These are phyloP conservation scores for Suhomyces sp. DNA, from an alignment of 805 yeast genomes.

Conservation along the genomic window DNA sequence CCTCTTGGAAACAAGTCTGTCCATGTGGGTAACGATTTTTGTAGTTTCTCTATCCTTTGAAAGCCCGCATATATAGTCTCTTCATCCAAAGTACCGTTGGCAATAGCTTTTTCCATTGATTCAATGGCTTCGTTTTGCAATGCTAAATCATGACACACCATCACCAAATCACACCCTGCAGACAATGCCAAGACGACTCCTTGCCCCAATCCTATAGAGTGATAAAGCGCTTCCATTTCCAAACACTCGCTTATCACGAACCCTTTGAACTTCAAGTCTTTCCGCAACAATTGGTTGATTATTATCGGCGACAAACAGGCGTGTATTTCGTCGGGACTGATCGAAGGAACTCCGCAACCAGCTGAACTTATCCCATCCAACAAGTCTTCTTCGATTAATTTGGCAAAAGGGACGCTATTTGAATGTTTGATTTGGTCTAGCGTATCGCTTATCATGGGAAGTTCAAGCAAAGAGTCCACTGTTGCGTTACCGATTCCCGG, in stretches of 20 bases:
- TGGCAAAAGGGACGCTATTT: conserved; percentile 50
- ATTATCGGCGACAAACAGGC: conserved; percentile 59
- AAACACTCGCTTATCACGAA: conserved; percentile 58
- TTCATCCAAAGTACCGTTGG: conserved; percentile 43
- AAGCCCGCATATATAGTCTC: conserved; percentile 39
- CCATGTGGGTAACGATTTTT: conserved; percentile 45
- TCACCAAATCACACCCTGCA: conserved; percentile 63
- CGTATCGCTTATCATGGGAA: conserved; percentile 58
- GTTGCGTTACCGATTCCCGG: conserved; percentile 65
- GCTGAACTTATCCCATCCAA: conserved; percentile 59
- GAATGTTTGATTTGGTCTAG: conserved; percentile 49
- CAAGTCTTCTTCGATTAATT: conserved; percentile 41
- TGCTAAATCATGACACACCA: conserved; percentile 56
- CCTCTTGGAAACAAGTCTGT: conserved; percentile 35
- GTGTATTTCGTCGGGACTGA: conserved; percentile 58
- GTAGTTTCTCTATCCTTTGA: conserved; percentile 43
- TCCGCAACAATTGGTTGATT: conserved; percentile 47
- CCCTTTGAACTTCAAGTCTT: conserved; percentile 52
- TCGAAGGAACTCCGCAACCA: conserved; percentile 62
- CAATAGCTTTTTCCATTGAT: conserved; percentile 35
- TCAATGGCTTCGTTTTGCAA: conserved; percentile 57
- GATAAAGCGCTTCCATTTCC: conserved; percentile 61
- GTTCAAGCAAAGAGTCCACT: conserved; percentile 53
- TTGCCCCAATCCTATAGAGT: conserved; percentile 64
- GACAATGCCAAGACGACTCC: conserved; percentile 60